A percentile compares a stretch with the other conserved stretches of the same genome.
These are phyloP conservation scores for Sporisorium graminicola DNA, from an alignment of 1,284 basidiomycete genomes.

Conservation along the genomic window DNA sequence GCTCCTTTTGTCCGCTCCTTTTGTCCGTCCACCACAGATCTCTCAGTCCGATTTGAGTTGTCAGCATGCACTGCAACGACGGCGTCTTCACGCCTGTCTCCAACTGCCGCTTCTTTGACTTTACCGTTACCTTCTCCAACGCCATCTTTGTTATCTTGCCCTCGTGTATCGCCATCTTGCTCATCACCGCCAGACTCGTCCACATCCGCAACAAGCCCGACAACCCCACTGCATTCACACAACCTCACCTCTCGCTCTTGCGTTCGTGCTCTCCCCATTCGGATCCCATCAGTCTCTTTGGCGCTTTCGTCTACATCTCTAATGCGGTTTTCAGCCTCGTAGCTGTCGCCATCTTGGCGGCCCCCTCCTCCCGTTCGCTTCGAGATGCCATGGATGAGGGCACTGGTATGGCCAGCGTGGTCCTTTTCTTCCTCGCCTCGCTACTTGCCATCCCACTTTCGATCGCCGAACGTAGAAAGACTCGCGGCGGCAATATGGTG, in stretches of 20 bases:
- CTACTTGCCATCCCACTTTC: slow-evolving; percentile 35
- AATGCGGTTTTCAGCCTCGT: slow-evolving; percentile 37
- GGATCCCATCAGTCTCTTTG: slow-evolving; percentile 42
- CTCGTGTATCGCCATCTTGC: slow-evolving; percentile 35
- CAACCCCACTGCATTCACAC: slow-evolving; percentile 15
- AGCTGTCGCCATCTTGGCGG: slow-evolving; percentile 22
- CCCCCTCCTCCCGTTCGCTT: slow-evolving; percentile 12
- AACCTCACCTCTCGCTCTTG: slow-evolving; percentile 20
- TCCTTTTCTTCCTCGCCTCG: slow-evolving; percentile 37
- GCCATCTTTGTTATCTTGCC: slow-evolving; percentile 43
- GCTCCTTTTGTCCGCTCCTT: no score
- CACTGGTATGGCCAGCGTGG: slow-evolving; percentile 30
- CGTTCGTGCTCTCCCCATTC: slow-evolving; percentile 29
- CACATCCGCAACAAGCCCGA: slow-evolving; percentile 31
- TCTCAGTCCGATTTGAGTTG: no score
- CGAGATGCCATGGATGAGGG: slow-evolving; percentile 14
- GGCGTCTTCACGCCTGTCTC: slow-evolving; percentile 53
- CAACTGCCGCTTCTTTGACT: slow-evolving; percentile 57
- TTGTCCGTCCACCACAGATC: no score
- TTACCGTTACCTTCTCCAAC: slow-evolving; percentile 58
- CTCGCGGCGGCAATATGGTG: slow-evolving; percentile 38
- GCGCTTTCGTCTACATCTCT: slow-evolving; percentile 23
- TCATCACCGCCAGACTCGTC: slow-evolving; percentile 13
- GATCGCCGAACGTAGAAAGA: slow-evolving; percentile 44
- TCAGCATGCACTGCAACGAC: slow-evolving; percentile 54